Conservation (phyloP, 441 rosid genomes). For the Sinapis alba region DNA sequence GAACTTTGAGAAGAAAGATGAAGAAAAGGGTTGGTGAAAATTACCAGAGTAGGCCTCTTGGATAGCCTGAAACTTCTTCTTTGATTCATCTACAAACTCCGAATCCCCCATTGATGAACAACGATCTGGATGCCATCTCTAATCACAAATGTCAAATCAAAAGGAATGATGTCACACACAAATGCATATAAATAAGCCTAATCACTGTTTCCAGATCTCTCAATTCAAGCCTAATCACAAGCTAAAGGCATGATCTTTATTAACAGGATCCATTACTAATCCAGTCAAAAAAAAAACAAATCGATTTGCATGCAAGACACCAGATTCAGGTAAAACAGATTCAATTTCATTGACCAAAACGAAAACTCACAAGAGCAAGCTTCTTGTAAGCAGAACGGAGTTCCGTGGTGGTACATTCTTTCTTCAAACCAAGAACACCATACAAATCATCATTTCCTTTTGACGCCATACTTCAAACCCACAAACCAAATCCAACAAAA, state of each 20-base stretch:
- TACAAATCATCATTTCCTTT: conserved; percentile 60
- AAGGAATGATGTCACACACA: not conserved
- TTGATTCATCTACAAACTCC: conserved; percentile 74
- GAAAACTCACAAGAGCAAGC: conserved; percentile 74
- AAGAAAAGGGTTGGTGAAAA: conserved; percentile 2
- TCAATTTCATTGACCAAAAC: not conserved
- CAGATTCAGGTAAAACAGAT: not conserved
- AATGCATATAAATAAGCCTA: not conserved
- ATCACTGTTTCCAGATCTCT: not conserved
- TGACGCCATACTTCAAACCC: conserved; percentile 48
- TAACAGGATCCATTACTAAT: not conserved
- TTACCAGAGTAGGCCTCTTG: conserved; percentile 89
- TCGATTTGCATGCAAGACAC: not conserved
- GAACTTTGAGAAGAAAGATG: not conserved
- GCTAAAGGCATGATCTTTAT: not conserved
- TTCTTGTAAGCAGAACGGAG: conserved; percentile 85
- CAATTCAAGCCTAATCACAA: not conserved
- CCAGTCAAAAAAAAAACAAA: not conserved
- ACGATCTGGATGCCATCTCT: conserved; percentile 99
- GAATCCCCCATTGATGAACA: conserved; percentile 68
- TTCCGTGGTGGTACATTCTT: conserved; percentile 71
- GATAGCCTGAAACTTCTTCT: conserved; percentile 78
- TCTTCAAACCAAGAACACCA: conserved; percentile 67
- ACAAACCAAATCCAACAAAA: conserved; percentile 4
- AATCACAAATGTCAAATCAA: conserved; percentile 9